Evolutionary conservation across 1,284 basidiomycete species (phyloP).

Genomic region (Pseudozyma sp.): DNA sequence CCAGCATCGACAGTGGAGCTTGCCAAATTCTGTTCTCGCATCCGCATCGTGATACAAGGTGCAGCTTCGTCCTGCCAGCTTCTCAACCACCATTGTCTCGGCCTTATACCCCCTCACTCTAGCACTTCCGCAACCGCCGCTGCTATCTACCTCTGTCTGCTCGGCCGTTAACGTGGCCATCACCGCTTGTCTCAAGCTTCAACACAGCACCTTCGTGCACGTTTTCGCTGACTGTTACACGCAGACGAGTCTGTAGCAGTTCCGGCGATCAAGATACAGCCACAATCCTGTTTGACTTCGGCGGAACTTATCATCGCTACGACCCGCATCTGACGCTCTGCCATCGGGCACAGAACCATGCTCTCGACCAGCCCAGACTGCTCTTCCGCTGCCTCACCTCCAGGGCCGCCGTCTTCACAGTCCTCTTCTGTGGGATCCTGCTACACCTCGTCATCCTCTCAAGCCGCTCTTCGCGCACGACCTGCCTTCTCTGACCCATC

Average conservation of each 20-base stretch:
- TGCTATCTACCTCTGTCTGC: no score
- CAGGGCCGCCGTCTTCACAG: slow-evolving; percentile 47
- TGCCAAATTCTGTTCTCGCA: background rate
- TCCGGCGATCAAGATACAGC: no score
- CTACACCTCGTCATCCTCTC: slow-evolving; percentile 45
- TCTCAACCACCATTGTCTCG: no score
- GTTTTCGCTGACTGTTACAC: no score
- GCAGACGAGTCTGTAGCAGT: no score
- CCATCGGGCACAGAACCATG: slow-evolving; percentile 34
- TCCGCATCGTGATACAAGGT: background rate
- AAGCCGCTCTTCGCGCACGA: slow-evolving; percentile 23
- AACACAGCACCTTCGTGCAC: no score
- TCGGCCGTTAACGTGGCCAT: no score
- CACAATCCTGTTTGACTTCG: background rate
- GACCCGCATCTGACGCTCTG: background rate
- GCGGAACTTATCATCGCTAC: background rate
- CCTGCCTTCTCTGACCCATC: slow-evolving; percentile 34
- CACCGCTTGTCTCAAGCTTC: no score
- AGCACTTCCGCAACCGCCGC: no score
- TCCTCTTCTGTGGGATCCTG: slow-evolving; percentile 50
- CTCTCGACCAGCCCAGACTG: slow-evolving; percentile 38
- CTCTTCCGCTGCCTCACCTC: slow-evolving; percentile 42
- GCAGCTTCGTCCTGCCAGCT: no score
- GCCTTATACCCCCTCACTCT: no score
- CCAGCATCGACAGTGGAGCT: background rate